Conservation (phyloP, 164 flowering plant genomes). For the Berberis vulgaris region DNA sequence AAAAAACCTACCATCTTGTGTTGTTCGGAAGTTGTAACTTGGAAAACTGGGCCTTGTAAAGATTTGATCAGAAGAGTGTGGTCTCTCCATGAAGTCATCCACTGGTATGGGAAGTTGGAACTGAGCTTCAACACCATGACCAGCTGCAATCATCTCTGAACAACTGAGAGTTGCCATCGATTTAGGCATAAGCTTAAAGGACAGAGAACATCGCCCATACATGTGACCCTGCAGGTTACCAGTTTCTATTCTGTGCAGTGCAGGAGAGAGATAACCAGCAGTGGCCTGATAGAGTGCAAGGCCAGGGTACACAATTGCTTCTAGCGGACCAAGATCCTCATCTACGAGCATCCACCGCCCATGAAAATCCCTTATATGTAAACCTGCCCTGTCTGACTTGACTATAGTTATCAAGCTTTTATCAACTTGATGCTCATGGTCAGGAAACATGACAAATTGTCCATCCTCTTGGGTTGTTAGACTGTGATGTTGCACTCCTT, state of each 20-base stretch:
- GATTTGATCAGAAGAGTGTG: constrained; percentile 64
- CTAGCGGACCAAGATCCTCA: constrained; percentile 89
- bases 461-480: constrained; percentile 76
- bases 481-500: constrained; percentile 67
- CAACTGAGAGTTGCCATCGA: constrained; percentile 84
- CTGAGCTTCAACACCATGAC: constrained; percentile 92
- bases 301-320: constrained; percentile 87
- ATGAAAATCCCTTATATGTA: constrained; percentile 69
- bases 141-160: constrained; percentile 95
- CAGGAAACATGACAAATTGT: constrained; percentile 61
- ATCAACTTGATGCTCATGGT: constrained; percentile 74
- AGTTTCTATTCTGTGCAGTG: constrained; percentile 54
- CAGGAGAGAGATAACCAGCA: constrained; percentile 84
- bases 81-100: constrained; percentile 96
- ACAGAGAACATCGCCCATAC: constrained; percentile 78
- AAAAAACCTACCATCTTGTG: constrained; percentile 61
- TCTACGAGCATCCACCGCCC: constrained; percentile 85
- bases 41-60: constrained; percentile 50
- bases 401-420: constrained; percentile 69
- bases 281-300: constrained; percentile 92
- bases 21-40: constrained; percentile 41
- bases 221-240: constrained; percentile 48
- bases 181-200: constrained; percentile 91
- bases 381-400: constrained; percentile 79
- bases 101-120: constrained; percentile 90